A percentile compares a stretch with the other conserved stretches of the same genome.
phyloP scores from a whole-genome alignment of 345 rosid genomes.

The Ricinus communis region DNA sequence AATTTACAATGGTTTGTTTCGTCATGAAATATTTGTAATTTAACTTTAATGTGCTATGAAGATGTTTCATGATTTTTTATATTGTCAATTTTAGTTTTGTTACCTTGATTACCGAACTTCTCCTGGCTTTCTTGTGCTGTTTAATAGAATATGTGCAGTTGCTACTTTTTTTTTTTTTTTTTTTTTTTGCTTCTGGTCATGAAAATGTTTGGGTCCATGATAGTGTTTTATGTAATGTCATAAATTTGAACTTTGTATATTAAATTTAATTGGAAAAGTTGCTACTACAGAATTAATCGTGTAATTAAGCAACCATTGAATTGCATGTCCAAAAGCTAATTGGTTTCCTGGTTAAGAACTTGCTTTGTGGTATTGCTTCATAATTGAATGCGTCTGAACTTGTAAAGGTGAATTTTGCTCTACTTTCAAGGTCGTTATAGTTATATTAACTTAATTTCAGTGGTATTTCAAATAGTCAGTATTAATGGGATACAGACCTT shows the following conservation, averaged over 20 bases:
- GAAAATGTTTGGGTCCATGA: not conserved
- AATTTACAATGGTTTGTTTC: not conserved
- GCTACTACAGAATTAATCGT: not conserved
- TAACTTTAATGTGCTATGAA: not conserved
- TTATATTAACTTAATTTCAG: not conserved
- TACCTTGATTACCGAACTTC: not conserved
- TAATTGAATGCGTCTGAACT: not conserved
- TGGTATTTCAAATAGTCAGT: not conserved
- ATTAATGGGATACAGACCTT: not conserved
- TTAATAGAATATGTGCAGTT: not conserved
- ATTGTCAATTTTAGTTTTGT: not conserved
- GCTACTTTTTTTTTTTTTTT: not conserved
- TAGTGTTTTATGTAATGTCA: not conserved
- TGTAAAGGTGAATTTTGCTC: not conserved
- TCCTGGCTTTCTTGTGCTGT: not conserved
- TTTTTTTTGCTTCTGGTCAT: not conserved
- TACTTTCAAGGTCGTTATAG: not conserved
- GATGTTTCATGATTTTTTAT: not conserved
- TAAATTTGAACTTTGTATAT: not conserved
- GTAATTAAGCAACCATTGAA: not conserved
- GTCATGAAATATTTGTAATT: conserved; percentile 1
- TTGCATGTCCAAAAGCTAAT: not conserved
- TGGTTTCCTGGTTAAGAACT: not conserved
- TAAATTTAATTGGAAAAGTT: not conserved
- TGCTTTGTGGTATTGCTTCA: not conserved